A percentile compares a stretch with the other conserved stretches of the same genome.
Evolutionary conservation across 371 early-diverging fungal species (phyloP).

Genomic region (Rhizomucor miehei): DNA sequence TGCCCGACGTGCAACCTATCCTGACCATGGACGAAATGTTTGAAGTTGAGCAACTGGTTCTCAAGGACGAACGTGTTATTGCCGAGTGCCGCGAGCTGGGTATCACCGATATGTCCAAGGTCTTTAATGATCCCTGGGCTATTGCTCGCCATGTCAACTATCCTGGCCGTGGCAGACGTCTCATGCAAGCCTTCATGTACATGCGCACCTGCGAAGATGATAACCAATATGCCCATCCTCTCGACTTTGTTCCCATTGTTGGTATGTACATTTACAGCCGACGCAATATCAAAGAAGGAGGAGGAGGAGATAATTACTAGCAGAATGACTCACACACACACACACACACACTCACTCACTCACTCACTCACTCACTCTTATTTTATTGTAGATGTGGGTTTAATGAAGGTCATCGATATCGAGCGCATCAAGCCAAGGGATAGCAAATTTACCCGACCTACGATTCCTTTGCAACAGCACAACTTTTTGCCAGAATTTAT

Average conservation of each 20-base stretch:
- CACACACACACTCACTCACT: too few relatives aligned
- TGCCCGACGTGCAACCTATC: constrained; percentile 50
- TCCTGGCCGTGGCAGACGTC: constrained; percentile 38
- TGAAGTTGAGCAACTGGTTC: constrained; percentile 43
- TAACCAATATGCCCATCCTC: constrained; percentile 53
- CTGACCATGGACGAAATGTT: constrained; percentile 53
- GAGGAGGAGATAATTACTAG: background rate
- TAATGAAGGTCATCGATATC: constrained; percentile 43
- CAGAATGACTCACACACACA: too few relatives aligned
- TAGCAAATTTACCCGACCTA: constrained; percentile 46
- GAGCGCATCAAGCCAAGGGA: constrained; percentile 45
- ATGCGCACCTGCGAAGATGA: constrained; percentile 53
- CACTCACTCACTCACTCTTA: too few relatives aligned
- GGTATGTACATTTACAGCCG: constrained; percentile 20
- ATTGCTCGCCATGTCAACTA: constrained; percentile 45
- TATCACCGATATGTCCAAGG: constrained; percentile 45
- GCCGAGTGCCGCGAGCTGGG: constrained; percentile 47
- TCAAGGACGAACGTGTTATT: constrained; percentile 34
- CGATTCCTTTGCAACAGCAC: constrained; percentile 41
- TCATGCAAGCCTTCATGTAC: constrained; percentile 54
- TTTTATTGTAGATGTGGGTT: constrained; percentile 31
- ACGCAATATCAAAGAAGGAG: background rate
- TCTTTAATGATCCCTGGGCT: constrained; percentile 52
- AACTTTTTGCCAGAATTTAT: constrained; percentile 53
- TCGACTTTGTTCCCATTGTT: constrained; percentile 52